Evolutionary conservation across 2,329 filamentous ascomycete genomes (phyloP).

Genomic region (Fusarium begoniae): DNA sequence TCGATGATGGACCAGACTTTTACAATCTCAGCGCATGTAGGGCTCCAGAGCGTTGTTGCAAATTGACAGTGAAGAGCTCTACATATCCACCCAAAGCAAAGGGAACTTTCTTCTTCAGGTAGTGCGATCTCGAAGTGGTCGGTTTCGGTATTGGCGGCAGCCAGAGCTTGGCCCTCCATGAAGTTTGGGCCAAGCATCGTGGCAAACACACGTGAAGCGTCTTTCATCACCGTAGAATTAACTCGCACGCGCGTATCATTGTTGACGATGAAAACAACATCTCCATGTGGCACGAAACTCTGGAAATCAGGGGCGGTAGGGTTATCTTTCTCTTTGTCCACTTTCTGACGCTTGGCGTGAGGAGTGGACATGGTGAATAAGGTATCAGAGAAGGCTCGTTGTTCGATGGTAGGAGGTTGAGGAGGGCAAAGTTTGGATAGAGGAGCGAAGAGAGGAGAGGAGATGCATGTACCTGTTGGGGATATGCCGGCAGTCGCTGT

Average conservation of each 20-base stretch:
- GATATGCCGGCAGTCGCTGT: not conserved
- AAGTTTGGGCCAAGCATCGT: slow-evolving; percentile 1
- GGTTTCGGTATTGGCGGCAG: not conserved
- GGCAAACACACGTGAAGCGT: not conserved
- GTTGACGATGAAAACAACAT: not conserved
- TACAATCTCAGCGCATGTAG: not conserved
- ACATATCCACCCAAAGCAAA: not conserved
- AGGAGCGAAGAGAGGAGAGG: not conserved
- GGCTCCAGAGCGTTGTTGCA: not conserved
- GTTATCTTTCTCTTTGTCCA: too few species aligned
- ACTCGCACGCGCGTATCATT: not conserved
- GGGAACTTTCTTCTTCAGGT: not conserved
- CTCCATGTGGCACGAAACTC: not conserved
- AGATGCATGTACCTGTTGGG: not conserved
- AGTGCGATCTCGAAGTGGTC: not conserved
- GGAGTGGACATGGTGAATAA: not conserved
- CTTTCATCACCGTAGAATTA: not conserved
- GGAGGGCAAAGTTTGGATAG: not conserved
- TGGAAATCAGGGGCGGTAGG: not conserved
- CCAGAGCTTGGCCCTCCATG: not conserved
- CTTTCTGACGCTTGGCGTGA: not conserved
- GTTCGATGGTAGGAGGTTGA: not conserved
- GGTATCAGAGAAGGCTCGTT: too few species aligned
- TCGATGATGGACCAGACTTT: not conserved
- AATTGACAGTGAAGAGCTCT: not conserved